Evolutionary conservation across 768 basidiomycete genomes (phyloP), one percentile per base, ranked within the genome.

Genomic region (Leucocoprinus sp.): DNA sequence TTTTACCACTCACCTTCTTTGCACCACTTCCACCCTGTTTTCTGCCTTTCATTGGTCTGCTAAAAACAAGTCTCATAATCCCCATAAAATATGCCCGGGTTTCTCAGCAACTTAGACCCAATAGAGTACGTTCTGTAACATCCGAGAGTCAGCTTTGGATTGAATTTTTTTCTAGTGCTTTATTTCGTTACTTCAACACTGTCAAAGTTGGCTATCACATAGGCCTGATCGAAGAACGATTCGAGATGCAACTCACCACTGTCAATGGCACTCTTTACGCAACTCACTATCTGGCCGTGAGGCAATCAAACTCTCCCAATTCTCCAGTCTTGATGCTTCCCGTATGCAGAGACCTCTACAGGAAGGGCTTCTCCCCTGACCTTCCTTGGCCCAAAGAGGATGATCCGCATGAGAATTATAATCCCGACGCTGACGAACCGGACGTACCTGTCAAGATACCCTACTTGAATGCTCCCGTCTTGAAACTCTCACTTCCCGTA

Each of bases 211-310:
- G 45, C 29, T 52, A 57, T 14, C 45, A 52, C n/a, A 54, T 46
- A 26, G 48, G 48, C 6, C 41, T 58, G 11, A 50, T 74, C 2
- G 76, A 72, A 3, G 48, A 64, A 8, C 68, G 69, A 1, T 63
- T 79, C 46, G 68, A 74, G 50, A 69, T 80, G 61, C 65, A 64
- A 18, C 63, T 77, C 42, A 50, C 44, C 37, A 45, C 67, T 8
- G 69, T 64, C 45, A 65, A 71, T 39, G 66, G 67, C 5, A 66
- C 65, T 42, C 60, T 68, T 21, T 45, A 45, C 51, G 79, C 80
- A 29, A 81, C 78, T 2, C 81, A 82, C 54, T 64, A 75, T 45
- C 68, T 82, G 37, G 73, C 75, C 17, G 64, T 74, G 51, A 61
- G 64, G 46, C 61, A 63, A 33, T 35, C 62, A 27, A 62, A 63